Base-by-base conservation (phyloP, 1,139 yeast genomes). In the Scheffersomyces titani region DNA sequence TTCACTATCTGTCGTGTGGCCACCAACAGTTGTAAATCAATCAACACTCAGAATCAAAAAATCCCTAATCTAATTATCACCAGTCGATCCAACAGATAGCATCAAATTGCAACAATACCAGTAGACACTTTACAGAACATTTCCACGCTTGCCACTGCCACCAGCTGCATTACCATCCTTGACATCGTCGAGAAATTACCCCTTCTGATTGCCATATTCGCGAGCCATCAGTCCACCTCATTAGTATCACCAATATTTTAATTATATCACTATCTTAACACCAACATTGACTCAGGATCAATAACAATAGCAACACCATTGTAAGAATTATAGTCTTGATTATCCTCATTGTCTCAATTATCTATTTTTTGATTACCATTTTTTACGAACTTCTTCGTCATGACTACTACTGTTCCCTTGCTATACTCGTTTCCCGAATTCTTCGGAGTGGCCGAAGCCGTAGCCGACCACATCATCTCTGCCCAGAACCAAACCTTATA, bases 351-450 rank as follows among this genome's bases (percentile, higher is more conserved):
- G 3, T 30, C 40, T 30, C 13, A 30, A 6, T 30, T 16, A 11
- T 11, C 40, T 9, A 30, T 30, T 30, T 30, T 16, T 30, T 30
- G 16, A 30, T 9, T 30, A 7, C 40, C 40, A 30, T 30, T 30
- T 1, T 19, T 13, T 6, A 11, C 16, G 13, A 21, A 21, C n/a
- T 16, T 21, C 52, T n/a, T 18, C 18, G 19, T 44, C 45, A 92
- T 92, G 97, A 92, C 97, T 2, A 90, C 97, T 13, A 90, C 96
- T 9, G 97, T 92, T 47, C 98, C 98, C 30, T 87, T 92, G 63
- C 89, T 92, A 55, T 92, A 90, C 78, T 90, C 97, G 52, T 92
- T 92, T 71, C 96, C 93, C 51, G 96, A 89, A 72, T 88, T 92
- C 68, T 78, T 87, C 44, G 96, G 92, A 20, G 98, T 92, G 45